Conservation (phyloP, 805 yeast genomes). For the Lipomyces kockii region DNA sequence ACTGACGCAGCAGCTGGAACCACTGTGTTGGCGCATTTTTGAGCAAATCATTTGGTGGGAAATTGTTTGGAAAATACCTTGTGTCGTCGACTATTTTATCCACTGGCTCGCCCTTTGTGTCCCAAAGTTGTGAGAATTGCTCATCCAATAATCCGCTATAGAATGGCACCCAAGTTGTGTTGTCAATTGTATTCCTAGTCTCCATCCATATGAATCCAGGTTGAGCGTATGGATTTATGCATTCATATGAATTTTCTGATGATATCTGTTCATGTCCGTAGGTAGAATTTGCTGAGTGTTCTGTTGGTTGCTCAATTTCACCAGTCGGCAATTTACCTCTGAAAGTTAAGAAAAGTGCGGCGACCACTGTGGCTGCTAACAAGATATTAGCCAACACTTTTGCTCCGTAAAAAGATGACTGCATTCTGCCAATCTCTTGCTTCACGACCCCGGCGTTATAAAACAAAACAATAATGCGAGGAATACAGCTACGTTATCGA, state of each 20-base stretch:
- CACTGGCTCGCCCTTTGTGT: background rate
- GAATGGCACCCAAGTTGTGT: background rate
- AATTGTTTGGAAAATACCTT: background rate
- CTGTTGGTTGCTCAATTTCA: too few species aligned
- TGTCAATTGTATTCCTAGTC: background rate
- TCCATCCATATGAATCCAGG: background rate
- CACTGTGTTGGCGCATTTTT: constrained; percentile 10
- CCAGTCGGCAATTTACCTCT: too few species aligned
- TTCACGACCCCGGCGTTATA: too few species aligned
- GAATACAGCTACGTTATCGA: too few species aligned
- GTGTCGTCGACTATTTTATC: background rate
- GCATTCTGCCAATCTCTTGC: too few species aligned
- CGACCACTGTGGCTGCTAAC: too few species aligned
- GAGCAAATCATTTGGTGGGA: constrained; percentile 1
- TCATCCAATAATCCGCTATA: background rate
- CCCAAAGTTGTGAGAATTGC: background rate
- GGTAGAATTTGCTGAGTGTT: too few species aligned
- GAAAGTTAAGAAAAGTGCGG: too few species aligned
- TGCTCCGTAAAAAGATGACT: too few species aligned
- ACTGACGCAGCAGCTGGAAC: background rate
- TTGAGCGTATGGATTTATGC: background rate
- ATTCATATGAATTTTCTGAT: background rate
- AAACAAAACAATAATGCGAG: too few species aligned
- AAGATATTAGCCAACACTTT: too few species aligned
- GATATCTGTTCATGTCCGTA: too few species aligned